Conservation (phyloP, 257 asterid genomes). For the Solanum bulbocastanum region DNA sequence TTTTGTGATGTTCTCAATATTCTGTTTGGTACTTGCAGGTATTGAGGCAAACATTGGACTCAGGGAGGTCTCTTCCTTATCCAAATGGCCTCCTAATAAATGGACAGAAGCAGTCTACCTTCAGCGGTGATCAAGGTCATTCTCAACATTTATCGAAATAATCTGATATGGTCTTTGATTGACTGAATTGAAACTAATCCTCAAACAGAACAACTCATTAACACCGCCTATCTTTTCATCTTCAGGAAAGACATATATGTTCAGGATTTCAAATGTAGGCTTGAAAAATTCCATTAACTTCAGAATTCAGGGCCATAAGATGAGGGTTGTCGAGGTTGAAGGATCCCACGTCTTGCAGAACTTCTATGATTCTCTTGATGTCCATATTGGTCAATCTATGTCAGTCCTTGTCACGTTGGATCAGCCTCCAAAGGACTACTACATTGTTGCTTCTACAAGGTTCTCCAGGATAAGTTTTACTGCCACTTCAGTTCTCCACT, state of each 20-base stretch:
- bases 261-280: slow-evolving; percentile 82
- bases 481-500: slow-evolving; percentile 52
- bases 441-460: slow-evolving; percentile 80
- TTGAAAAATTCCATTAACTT: slow-evolving; percentile 57
- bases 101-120: slow-evolving; percentile 51
- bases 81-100: slow-evolving; percentile 81
- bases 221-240: neutral
- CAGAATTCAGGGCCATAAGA: slow-evolving; percentile 78
- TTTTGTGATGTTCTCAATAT: neutral
- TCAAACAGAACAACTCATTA: neutral
- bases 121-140: slow-evolving; percentile 68
- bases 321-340: slow-evolving; percentile 88
- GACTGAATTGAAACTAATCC: neutral
- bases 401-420: slow-evolving; percentile 68
- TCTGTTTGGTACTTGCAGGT: slow-evolving; percentile 28
- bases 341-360: slow-evolving; percentile 90
- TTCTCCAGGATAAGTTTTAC: slow-evolving; percentile 37
- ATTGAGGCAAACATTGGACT: slow-evolving; percentile 61
- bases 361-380: slow-evolving; percentile 57
- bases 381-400: slow-evolving; percentile 81
- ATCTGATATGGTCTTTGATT: neutral
- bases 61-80: slow-evolving; percentile 62
- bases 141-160: neutral
- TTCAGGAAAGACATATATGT: slow-evolving; percentile 84
- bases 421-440: slow-evolving; percentile 71